These are phyloP conservation scores for Penicillium egyptiacum DNA, from an alignment of 495 filamentous ascomycete genomes.

Conservation along the genomic window DNA sequence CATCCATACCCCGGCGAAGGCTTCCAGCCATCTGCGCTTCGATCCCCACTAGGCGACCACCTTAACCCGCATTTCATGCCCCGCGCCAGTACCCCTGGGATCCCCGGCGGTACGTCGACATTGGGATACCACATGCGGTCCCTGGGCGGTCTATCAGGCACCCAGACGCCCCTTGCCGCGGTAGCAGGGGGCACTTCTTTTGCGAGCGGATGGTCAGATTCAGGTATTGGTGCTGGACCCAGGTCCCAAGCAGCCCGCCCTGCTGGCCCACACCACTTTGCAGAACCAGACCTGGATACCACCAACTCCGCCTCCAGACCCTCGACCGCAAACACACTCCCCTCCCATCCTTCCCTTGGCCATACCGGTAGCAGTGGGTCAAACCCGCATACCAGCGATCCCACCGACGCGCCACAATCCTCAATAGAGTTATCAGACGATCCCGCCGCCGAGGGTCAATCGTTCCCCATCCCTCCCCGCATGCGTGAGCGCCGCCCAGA, in stretches of 20 bases:
- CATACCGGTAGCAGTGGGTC: conserved; percentile 32
- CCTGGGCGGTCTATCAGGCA: conserved; percentile 70
- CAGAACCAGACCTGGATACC: conserved; percentile 36
- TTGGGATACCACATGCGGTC: conserved; percentile 86
- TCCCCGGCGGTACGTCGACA: conserved; percentile 83
- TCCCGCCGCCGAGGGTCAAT: conserved; percentile 25
- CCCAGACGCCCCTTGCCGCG: conserved; percentile 82
- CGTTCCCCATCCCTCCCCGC: conserved; percentile 36
- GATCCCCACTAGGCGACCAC: conserved; percentile 52
- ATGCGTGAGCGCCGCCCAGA: conserved; percentile 45
- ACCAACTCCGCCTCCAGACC: conserved; percentile 43
- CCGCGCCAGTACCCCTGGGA: conserved; percentile 69
- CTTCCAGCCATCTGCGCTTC: conserved; percentile 37
- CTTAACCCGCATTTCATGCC: conserved; percentile 62
- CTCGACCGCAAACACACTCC: conserved; percentile 43
- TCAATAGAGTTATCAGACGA: conserved; percentile 30
- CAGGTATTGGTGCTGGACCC: conserved; percentile 25
- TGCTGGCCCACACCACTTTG: conserved; percentile 16
- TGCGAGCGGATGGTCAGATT: conserved; percentile 52
- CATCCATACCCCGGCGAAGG: conserved; percentile 31
- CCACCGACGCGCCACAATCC: conserved; percentile 25
- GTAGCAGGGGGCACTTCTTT: conserved; percentile 70
- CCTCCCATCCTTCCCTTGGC: conserved; percentile 35
- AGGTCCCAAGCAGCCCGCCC: conserved; percentile 18
- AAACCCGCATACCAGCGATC: conserved; percentile 23